Base-by-base conservation (phyloP, 768 basidiomycete species). In the Macrolepiota albuminosa region DNA sequence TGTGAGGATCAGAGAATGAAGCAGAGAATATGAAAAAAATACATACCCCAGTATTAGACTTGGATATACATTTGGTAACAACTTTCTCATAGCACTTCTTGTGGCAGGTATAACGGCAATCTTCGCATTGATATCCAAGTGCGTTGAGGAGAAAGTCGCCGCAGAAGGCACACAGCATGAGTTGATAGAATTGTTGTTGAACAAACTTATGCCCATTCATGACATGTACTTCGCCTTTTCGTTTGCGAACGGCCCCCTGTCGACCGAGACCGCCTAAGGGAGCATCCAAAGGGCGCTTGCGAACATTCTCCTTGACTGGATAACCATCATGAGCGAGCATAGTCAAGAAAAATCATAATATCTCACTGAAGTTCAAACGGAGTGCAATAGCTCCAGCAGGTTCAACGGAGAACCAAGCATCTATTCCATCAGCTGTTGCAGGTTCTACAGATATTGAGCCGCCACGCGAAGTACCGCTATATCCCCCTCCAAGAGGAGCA, bases 131-230 rank as follows among this genome's bases (percentile, higher is more conserved):
- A 74, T 95, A 97, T n/a, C 97, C 97, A 61, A 89, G 81, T 2
- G 94, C 96, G 63, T 98, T 98, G 72, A 98, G 89, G 59, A 99
- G 80, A 78, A 99, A 98, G 68, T 98, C 96, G 75, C 85, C 88
- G 78, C 97, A 99, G 74, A 97, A 93, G 3, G 97, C 97, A 71
- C 97, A 99, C 55, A 98, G 83, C 82, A 99, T 97, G 70, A 98
- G 86, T 71, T 98, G 95, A 73, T 97, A 98, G 79, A 99, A 99
- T 74, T 98, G 97, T 49, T 88, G 85, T 68, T 94, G 92, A 49
- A 99, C 84, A 71, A 99, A 99, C 73, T 97, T 93, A 78, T 99
- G 97, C 11, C 97, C 97, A 70, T 98, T 98, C 93, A 98, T 98
- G 75, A 98, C 95, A 76, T 95, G 95, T 3, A 98, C 89, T 78